phyloP scores from a whole-genome alignment of 768 basidiomycete genomes.

The Daedalea quercina region DNA sequence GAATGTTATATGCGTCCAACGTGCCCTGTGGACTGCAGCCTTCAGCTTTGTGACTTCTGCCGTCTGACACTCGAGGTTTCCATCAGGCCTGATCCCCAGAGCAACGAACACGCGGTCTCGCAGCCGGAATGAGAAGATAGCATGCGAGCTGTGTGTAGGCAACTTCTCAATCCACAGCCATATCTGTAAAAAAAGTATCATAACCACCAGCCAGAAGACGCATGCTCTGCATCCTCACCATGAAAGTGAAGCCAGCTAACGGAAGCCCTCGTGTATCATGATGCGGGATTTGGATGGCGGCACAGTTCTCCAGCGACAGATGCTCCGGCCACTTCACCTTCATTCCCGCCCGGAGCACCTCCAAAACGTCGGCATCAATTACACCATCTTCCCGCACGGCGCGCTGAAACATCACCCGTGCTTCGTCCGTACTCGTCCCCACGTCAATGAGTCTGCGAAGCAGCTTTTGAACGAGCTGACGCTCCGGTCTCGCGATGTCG shows the following conservation, averaged over 20 bases:
- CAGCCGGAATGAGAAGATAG: slow-evolving; percentile 31
- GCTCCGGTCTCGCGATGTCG: slow-evolving; percentile 38
- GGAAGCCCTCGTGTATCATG: slow-evolving; percentile 49
- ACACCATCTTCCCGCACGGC: slow-evolving; percentile 41
- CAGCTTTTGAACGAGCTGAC: slow-evolving; percentile 52
- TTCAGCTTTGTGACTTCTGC: slow-evolving; percentile 37
- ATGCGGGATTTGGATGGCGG: slow-evolving; percentile 44
- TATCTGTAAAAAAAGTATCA: slow-evolving; percentile 29
- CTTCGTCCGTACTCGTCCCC: slow-evolving; percentile 60
- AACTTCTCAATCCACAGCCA: slow-evolving; percentile 45
- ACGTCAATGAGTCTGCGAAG: slow-evolving; percentile 67
- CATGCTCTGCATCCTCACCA: slow-evolving; percentile 34
- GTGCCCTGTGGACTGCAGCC: slow-evolving; percentile 40
- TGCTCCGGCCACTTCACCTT: slow-evolving; percentile 77
- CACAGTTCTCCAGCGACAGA: slow-evolving; percentile 56
- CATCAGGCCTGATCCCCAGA: slow-evolving; percentile 46
- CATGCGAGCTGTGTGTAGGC: slow-evolving; percentile 25
- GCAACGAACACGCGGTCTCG: slow-evolving; percentile 30
- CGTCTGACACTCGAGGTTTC: slow-evolving; percentile 45
- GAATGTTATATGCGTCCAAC: slow-evolving; percentile 70
- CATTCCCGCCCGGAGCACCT: slow-evolving; percentile 63
- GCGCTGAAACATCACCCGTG: slow-evolving; percentile 55
- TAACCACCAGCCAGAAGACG: background rate
- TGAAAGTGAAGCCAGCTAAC: slow-evolving; percentile 60
- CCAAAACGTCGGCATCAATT: slow-evolving; percentile 59